phyloP scores from a whole-genome alignment of 306 rosid species.

The Bauhinia variegata region DNA sequence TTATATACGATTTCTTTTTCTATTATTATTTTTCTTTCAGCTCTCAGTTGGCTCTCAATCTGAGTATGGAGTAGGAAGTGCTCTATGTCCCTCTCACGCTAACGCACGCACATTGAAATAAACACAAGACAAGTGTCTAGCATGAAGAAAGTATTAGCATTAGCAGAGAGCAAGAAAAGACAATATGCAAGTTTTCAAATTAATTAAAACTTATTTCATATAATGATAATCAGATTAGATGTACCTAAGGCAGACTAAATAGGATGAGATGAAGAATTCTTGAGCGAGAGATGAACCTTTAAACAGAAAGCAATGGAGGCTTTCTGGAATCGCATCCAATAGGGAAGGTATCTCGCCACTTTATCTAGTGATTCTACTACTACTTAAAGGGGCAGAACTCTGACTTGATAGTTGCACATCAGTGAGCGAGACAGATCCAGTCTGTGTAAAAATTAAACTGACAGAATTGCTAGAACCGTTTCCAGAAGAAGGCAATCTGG shows the following conservation, averaged over 20 bases:
- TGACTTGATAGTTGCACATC: slow-evolving; percentile 68
- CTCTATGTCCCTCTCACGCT: too few species aligned
- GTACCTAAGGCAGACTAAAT: slow-evolving; percentile 40
- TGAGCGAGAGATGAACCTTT: slow-evolving; percentile 38
- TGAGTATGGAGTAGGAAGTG: too few species aligned
- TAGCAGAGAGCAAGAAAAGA: too few species aligned
- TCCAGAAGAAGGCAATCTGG: slow-evolving; percentile 65
- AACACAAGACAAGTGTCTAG: too few species aligned
- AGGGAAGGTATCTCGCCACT: slow-evolving; percentile 50
- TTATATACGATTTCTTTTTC: too few species aligned
- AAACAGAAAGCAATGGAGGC: slow-evolving; percentile 41
- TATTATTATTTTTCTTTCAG: too few species aligned
- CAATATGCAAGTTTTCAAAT: slow-evolving; percentile 28
- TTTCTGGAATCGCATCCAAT: slow-evolving; percentile 30
- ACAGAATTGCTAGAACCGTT: slow-evolving; percentile 59
- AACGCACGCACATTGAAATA: too few species aligned
- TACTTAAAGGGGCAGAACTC: slow-evolving; percentile 55
- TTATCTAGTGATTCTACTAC: slow-evolving; percentile 66
- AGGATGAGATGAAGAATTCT: slow-evolving; percentile 40
- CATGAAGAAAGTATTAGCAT: too few species aligned
- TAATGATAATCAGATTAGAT: slow-evolving; percentile 36
- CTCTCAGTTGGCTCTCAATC: too few species aligned
- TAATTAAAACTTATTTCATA: slow-evolving; percentile 46
- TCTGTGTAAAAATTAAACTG: slow-evolving; percentile 67
- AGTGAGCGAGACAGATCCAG: slow-evolving; percentile 59